These are phyloP conservation scores for Trichomonascaceae sp. DNA, from an alignment of 1,139 yeast genomes.

Conservation along the genomic window DNA sequence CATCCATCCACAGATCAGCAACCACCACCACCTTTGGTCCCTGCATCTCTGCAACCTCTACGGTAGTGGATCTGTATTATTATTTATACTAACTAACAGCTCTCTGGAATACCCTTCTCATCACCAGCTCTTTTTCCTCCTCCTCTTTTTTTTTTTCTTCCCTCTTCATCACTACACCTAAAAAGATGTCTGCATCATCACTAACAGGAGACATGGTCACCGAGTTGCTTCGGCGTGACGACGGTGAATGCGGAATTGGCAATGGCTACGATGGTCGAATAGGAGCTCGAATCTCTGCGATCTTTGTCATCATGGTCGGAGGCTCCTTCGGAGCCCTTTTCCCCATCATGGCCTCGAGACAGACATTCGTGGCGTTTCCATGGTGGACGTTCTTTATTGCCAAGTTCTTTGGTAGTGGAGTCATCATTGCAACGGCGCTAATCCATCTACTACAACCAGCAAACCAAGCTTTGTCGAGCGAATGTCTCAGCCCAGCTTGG, in stretches of 20 bases:
- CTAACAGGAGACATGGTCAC: too few species aligned
- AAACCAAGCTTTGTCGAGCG: slow-evolving; percentile 36
- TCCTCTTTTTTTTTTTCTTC: too few species aligned
- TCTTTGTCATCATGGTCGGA: slow-evolving; percentile 53
- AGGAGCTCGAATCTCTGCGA: slow-evolving; percentile 61
- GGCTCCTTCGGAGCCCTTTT: slow-evolving; percentile 41
- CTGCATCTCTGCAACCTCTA: too few species aligned
- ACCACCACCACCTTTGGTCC: too few species aligned
- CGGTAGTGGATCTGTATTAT: too few species aligned
- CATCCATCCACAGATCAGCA: too few species aligned
- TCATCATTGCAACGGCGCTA: slow-evolving; percentile 79
- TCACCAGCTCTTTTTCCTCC: too few species aligned
- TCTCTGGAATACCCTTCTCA: too few species aligned
- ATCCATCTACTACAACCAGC: slow-evolving; percentile 80
- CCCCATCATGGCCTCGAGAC: slow-evolving; percentile 24
- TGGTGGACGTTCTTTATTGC: slow-evolving; percentile 52
- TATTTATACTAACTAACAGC: too few species aligned
- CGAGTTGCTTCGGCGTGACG: too few species aligned
- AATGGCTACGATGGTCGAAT: slow-evolving; percentile 34
- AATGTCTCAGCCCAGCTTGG: slow-evolving; percentile 46
- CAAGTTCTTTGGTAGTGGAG: slow-evolving; percentile 86
- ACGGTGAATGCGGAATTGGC: slow-evolving; percentile 10
- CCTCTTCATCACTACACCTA: too few species aligned
- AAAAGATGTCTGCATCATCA: too few species aligned
- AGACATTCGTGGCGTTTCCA: slow-evolving; percentile 31